Evolutionary conservation across 805 yeast species (phyloP).

Genomic region (Wickerhamiella bombiphila): DNA sequence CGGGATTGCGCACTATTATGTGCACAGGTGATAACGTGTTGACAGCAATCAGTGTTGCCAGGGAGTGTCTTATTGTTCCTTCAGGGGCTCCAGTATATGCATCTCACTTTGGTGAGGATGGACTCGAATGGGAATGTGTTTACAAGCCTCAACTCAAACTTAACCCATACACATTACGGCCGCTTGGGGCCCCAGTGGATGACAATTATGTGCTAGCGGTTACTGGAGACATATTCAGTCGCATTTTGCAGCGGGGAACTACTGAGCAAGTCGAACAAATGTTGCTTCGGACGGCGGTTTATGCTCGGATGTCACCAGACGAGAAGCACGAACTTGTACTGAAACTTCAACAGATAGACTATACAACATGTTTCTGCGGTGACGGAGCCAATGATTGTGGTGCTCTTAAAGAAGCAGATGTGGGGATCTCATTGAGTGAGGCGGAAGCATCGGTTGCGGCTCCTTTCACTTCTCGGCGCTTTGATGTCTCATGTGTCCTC

Average conservation of each 20-base stretch:
- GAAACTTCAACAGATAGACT: constrained; percentile 68
- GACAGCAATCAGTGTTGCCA: constrained; percentile 87
- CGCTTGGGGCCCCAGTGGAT: constrained; percentile 17
- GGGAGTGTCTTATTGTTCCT: constrained; percentile 59
- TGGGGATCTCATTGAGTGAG: constrained; percentile 88
- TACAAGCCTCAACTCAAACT: constrained; percentile 34
- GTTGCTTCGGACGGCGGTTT: constrained; percentile 59
- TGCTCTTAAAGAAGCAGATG: constrained; percentile 94
- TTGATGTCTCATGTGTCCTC: constrained; percentile 85
- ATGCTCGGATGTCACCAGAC: constrained; percentile 98
- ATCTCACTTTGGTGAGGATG: constrained; percentile 45
- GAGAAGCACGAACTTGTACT: constrained; percentile 94
- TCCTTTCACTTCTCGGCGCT: constrained; percentile 81
- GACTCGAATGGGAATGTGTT: constrained; percentile 28
- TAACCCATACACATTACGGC: constrained; percentile 48
- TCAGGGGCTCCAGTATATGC: constrained; percentile 37
- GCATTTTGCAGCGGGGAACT: constrained; percentile 38
- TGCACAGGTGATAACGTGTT: constrained; percentile 95
- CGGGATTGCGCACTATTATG: constrained; percentile 75
- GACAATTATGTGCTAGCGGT: constrained; percentile 56
- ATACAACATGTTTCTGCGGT: constrained; percentile 94
- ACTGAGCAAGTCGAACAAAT: constrained; percentile 37
- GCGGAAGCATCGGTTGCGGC: constrained; percentile 99
- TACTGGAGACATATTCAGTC: constrained; percentile 84
- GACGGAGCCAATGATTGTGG: constrained; percentile 99